Conservation (phyloP, 805 yeast species). For the Candida easanensis region DNA sequence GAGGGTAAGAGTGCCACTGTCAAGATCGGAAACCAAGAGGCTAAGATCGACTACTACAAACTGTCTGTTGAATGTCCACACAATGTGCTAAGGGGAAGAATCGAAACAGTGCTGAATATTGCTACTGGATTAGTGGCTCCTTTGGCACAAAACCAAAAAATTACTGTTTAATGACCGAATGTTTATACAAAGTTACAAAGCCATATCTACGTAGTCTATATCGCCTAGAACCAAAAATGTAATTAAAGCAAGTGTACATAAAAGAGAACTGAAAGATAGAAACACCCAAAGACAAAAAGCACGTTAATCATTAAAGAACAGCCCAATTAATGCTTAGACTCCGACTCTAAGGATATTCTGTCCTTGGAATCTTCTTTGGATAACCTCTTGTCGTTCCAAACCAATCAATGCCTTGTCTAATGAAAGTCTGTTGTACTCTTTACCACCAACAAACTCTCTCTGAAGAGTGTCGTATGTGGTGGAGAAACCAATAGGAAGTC, state of each 20-base stretch:
- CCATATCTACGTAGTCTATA: no score
- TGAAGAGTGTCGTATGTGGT: constrained; percentile 82
- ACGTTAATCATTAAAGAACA: not conserved
- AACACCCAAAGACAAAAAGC: not conserved
- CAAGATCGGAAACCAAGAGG: constrained; percentile 72
- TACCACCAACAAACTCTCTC: constrained; percentile 73
- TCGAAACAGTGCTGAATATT: constrained; percentile 74
- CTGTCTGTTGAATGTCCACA: constrained; percentile 72
- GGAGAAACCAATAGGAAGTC: constrained; percentile 96
- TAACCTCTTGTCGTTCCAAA: constrained; percentile 82
- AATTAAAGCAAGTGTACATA: not conserved
- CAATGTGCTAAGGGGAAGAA: constrained; percentile 74
- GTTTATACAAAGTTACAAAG: no score
- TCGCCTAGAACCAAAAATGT: no score
- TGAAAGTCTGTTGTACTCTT: constrained; percentile 63
- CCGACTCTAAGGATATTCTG: constrained; percentile 64
- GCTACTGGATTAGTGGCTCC: constrained; percentile 86
- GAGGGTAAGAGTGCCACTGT: constrained; percentile 51
- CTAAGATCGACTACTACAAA: constrained; percentile 60
- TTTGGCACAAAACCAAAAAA: constrained; percentile 43
- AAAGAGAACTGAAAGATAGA: not conserved
- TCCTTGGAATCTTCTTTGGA: constrained; percentile 84
- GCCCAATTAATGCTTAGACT: constrained; percentile 6
- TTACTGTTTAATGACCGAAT: not conserved
- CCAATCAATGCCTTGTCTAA: constrained; percentile 79